phyloP scores from a whole-genome alignment of 805 yeast genomes.

The Starmerella bombicola region DNA sequence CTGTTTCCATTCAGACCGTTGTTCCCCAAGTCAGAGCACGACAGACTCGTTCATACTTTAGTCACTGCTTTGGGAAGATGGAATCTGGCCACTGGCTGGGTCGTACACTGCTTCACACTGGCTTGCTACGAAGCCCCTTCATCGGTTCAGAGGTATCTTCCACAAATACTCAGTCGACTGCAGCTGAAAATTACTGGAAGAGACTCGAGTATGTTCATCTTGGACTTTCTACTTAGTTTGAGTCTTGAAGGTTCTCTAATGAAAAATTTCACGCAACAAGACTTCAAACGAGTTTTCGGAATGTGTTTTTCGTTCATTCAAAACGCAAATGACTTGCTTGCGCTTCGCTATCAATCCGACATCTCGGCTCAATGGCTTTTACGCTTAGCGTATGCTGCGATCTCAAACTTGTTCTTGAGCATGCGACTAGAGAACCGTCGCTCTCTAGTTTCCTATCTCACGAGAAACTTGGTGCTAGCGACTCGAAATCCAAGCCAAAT shows the following conservation, averaged over 20 bases:
- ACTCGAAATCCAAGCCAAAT: conserved; percentile 25
- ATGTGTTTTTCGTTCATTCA: conserved; percentile 71
- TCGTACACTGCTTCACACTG: conserved; percentile 59
- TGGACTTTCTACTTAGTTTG: conserved; percentile 60
- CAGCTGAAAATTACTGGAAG: conserved; percentile 64
- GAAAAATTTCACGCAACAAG: conserved; percentile 62
- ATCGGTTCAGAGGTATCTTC: conserved; percentile 54
- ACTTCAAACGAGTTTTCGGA: conserved; percentile 67
- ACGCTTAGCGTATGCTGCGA: conserved; percentile 53
- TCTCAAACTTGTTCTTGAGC: conserved; percentile 59
- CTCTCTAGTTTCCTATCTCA: conserved; percentile 48
- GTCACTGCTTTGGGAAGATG: conserved; percentile 48
- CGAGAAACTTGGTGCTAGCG: conserved; percentile 41
- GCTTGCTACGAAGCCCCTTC: conserved; percentile 73
- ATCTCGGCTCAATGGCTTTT: conserved; percentile 48
- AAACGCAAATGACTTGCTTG: conserved; percentile 42
- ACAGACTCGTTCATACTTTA: conserved; percentile 48
- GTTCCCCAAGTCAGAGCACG: conserved; percentile 47
- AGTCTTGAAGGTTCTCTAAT: conserved; percentile 55
- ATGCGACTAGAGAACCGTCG: conserved; percentile 48
- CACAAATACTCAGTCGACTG: conserved; percentile 56
- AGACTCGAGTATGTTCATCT: conserved; percentile 55
- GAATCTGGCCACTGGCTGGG: conserved; percentile 59
- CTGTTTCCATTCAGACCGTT: conserved; percentile 40
- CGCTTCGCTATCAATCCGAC: conserved; percentile 9